Conservation (phyloP, 31 red algal species). For the Porphyra umbilicalis region DNA sequence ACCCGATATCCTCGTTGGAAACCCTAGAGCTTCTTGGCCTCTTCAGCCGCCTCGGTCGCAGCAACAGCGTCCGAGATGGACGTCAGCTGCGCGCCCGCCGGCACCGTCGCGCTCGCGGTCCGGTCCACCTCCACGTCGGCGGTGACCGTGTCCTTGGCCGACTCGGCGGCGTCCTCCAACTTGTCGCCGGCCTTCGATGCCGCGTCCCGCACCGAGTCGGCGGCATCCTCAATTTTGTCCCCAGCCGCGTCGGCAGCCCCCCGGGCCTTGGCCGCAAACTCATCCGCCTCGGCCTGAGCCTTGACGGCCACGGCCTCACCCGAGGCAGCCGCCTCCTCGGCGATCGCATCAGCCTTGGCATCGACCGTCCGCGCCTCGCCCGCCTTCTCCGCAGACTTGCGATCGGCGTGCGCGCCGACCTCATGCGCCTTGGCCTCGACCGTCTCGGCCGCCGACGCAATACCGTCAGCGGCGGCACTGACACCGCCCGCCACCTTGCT, state of each 20-base stretch:
- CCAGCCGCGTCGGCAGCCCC: background rate
- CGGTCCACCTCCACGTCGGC: background rate
- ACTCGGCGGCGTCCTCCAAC: background rate
- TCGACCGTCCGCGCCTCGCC: background rate
- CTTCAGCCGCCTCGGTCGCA: background rate
- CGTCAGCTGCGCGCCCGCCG: background rate
- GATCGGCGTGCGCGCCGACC: background rate
- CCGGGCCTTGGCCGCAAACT: background rate
- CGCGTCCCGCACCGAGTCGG: background rate
- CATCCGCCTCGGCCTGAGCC: background rate
- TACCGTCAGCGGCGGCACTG: background rate
- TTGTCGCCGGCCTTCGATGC: background rate
- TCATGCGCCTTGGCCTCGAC: background rate
- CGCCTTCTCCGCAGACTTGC: background rate
- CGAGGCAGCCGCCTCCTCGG: background rate
- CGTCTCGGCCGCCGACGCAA: background rate
- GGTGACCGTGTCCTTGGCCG: background rate
- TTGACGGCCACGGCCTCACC: background rate
- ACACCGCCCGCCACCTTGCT: background rate
- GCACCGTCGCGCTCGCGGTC: background rate
- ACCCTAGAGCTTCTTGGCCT: background rate
- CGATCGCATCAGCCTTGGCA: background rate
- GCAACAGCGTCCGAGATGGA: background rate
- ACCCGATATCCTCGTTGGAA: no score
- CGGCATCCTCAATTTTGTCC: background rate